Base-by-base conservation (phyloP, 2,329 filamentous ascomycete species). In the Pseudogymnoascus sp. region DNA sequence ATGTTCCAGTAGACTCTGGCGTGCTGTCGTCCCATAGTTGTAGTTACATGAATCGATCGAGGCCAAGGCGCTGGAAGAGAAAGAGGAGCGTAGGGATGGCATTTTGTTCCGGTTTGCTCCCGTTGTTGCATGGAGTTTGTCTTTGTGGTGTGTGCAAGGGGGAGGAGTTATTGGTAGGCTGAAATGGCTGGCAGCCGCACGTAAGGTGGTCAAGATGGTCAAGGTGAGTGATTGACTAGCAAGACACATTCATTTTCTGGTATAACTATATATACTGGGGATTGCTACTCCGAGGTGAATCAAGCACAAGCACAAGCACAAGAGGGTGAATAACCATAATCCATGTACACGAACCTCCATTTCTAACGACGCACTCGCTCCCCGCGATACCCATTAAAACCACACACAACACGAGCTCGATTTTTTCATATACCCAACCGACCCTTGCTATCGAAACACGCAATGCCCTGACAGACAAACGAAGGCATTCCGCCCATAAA, bases 401-500 rank as follows among this genome's bases (percentile, higher is more conserved):
- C 50, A 56, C 38, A 40, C 35, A 38, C 21, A 26, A 29, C 21
- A 50, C 29, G n/a, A 53, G n/a, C 50, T 56, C 50, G n/a, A 33
- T 56, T 56, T 56, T 56, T 56, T 33, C 50, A 56, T 56, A n/a
- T 56, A 6, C 50, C 60, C 60, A 42, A 40, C 60, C 33, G 50
- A 44, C 33, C 60, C 17, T 29, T 56, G 50, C 60, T 61, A 26
- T 38, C 15, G 4, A 38, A 61, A 38, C 59, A 61, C 33, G 35
- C 21, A 38, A 61, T 31, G 59, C 59, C 59, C 59, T 53, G 38
- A 60, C 50, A 62, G 38, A 62, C 60, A 62, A 62, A 62, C 60
- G 33, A 15, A n/a, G 5, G 46, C 23, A 19, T 19, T n/a, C 11
- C 29, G 50, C n/a, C 44, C 29, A 15, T n/a, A 56, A 23, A 46